Percentiles rank a stretch among this genome's conserved stretches.
Evolutionary conservation across 306 rosid genomes (phyloP).

Genomic region (Ormosia semicastrata): DNA sequence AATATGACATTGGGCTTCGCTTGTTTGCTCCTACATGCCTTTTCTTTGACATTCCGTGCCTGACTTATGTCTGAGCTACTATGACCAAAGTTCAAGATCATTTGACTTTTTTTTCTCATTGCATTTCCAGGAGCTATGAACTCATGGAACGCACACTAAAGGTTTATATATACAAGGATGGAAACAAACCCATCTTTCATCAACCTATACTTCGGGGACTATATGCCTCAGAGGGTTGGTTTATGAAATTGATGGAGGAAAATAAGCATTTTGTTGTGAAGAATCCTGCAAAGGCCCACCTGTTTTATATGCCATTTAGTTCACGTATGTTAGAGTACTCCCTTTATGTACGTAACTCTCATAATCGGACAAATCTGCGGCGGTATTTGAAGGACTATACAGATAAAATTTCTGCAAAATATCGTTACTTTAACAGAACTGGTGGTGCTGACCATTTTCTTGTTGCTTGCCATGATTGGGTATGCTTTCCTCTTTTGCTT

Average conservation of each 20-base stretch:
- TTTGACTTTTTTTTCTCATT: not conserved
- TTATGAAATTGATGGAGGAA: conserved; percentile 93
- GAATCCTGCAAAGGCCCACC: conserved; percentile 85
- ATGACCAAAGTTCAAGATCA: not conserved
- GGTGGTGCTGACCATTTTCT: conserved; percentile 96
- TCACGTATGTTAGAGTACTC: conserved; percentile 72
- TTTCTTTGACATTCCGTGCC: not conserved
- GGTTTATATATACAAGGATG: conserved; percentile 86
- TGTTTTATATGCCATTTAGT: conserved; percentile 92
- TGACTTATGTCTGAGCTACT: conserved; percentile 16
- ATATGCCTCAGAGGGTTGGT: conserved; percentile 97
- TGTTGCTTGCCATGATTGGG: conserved; percentile 99
- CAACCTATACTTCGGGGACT: conserved; percentile 81
- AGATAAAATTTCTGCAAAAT: conserved; percentile 72
- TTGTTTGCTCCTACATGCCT: not conserved
- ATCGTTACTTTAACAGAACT: conserved; percentile 76
- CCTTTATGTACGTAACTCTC: conserved; percentile 83
- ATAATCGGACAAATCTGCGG: conserved; percentile 88
- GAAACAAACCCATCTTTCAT: conserved; percentile 86
- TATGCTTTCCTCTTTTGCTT: conserved; percentile 17
- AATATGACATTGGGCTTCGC: not conserved
- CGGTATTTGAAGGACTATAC: conserved; percentile 69
- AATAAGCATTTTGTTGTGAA: conserved; percentile 64
- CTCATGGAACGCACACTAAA: conserved; percentile 84
- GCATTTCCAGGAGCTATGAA: conserved; percentile 76